Base-by-base conservation (phyloP, 768 basidiomycete species). In the Termitomyces sp. region DNA sequence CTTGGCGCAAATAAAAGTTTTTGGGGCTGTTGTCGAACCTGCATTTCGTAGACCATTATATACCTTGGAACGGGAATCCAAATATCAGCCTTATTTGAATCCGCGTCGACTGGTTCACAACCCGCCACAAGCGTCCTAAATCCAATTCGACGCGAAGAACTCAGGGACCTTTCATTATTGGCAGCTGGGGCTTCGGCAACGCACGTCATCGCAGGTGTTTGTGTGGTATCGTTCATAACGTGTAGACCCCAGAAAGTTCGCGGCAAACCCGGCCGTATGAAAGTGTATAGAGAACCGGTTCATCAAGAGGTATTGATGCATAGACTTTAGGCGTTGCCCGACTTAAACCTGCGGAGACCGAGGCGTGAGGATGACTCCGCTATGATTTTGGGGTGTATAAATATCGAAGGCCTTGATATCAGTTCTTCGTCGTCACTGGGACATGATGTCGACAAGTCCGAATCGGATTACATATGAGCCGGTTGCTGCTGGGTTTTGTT, bases 261-360 rank as follows among this genome's bases (percentile, higher is more conserved):
- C 59, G 61, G 55, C 18, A 42, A 60, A 51, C 46, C 55, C 54
- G 59, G 54, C 46, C 50, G 50, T 54, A 55, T 50, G 55, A 27
- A 51, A 51, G 27, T 27, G 36, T 20, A 42, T 33, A 18, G 54
- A 54, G 37, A 52, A 54, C 44, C 31, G 33, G 34, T 47, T 58
- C 59, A 61, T 53, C 56, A 53, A 30, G 54, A 50, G 54, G 48
- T 27, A 53, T 48, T 46, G 37, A 22, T 36, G 42, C 56, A 61
- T 65, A 65, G 54, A 52, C 59, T 66, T 66, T 61, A 66, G 58
- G 61, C 63, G 65, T 62, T 61, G 57, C 50, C 59, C 55, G 61
- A 58, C 58, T 56, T 34, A 31, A 50, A 27, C 34, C 33, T 52
- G 46, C 53, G 61, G 47, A 56, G 47, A 62, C 61, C 59, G 61